These are phyloP conservation scores for Elymus sibiricus DNA, from an alignment of 176 grass and related monocot species.

Conservation along the genomic window DNA sequence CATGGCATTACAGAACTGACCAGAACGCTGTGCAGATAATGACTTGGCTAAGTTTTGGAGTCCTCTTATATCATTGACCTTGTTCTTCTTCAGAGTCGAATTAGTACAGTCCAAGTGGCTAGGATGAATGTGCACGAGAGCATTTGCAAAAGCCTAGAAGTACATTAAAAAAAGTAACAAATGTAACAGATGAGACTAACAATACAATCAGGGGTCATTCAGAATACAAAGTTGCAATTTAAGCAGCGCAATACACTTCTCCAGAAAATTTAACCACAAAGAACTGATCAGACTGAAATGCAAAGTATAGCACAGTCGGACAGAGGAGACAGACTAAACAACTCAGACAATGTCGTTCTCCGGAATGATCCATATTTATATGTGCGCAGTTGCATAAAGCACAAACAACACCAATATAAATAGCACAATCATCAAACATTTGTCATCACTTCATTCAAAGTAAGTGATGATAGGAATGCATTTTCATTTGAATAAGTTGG, in stretches of 20 bases:
- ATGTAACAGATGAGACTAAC: slow-evolving; percentile 4
- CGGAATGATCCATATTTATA: neutral
- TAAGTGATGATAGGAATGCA: neutral
- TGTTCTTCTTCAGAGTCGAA: slow-evolving; percentile 18
- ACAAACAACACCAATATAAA: neutral
- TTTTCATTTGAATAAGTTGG: neutral
- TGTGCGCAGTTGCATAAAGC: neutral
- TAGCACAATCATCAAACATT: neutral
- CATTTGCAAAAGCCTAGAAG: slow-evolving; percentile 69
- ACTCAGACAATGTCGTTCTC: neutral
- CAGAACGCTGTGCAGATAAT: slow-evolving; percentile 60
- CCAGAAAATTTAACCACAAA: neutral
- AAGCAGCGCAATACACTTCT: neutral
- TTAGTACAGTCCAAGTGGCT: neutral
- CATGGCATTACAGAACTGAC: slow-evolving; percentile 37
- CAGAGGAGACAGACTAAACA: neutral
- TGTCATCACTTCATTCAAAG: neutral
- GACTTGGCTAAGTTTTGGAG: slow-evolving; percentile 59
- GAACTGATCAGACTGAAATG: neutral
- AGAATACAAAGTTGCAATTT: neutral
- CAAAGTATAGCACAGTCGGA: neutral
- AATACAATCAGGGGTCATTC: neutral
- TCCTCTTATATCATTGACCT: slow-evolving; percentile 38
- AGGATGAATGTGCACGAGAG: slow-evolving; percentile 49
- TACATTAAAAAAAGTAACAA: slow-evolving; percentile 20